phyloP scores from a whole-genome alignment of 2,329 filamentous ascomycete genomes.

The Sporothrix globosa region DNA sequence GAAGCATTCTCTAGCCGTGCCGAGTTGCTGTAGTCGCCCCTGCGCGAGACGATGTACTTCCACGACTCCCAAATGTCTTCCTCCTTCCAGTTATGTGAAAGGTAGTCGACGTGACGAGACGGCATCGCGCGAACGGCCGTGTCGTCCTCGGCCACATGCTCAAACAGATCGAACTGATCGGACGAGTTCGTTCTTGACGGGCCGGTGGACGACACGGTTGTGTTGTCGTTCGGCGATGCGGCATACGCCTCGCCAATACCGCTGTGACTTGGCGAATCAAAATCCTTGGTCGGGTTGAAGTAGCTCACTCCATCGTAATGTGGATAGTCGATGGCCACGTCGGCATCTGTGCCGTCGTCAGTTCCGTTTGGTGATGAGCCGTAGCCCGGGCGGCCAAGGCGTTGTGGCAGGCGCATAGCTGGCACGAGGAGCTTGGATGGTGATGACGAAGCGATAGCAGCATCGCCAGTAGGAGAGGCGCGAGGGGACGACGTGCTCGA shows the following conservation, averaged over 20 bases:
- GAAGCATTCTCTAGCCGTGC: constrained; percentile 90
- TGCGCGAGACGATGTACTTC: constrained; percentile 85
- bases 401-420: constrained; percentile 64
- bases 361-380: constrained; percentile 45
- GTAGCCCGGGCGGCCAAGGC: constrained; percentile 52
- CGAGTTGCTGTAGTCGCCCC: constrained; percentile 77
- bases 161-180: constrained; percentile 51
- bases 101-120: constrained; percentile 89
- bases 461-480: constrained; percentile 57
- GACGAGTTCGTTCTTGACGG: constrained; percentile 63
- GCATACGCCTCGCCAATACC: constrained; percentile 51
- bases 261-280: constrained; percentile 56
- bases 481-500: constrained; percentile 62
- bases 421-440: constrained; percentile 62
- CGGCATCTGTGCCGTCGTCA: constrained; percentile 34
- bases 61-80: constrained; percentile 98
- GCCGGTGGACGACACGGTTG: constrained; percentile 56
- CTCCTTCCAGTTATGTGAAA: constrained; percentile 90
- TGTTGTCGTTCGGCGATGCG: constrained; percentile 56
- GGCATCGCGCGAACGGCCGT: constrained; percentile 73
- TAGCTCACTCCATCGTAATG: constrained; percentile 53
- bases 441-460: constrained; percentile 59
- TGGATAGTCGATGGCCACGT: constrained; percentile 39
- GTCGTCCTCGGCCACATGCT: constrained; percentile 73
- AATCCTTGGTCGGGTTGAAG: constrained; percentile 50